Base-by-base conservation (phyloP, 345 rosid genomes). In the Brassica rapa region DNA sequence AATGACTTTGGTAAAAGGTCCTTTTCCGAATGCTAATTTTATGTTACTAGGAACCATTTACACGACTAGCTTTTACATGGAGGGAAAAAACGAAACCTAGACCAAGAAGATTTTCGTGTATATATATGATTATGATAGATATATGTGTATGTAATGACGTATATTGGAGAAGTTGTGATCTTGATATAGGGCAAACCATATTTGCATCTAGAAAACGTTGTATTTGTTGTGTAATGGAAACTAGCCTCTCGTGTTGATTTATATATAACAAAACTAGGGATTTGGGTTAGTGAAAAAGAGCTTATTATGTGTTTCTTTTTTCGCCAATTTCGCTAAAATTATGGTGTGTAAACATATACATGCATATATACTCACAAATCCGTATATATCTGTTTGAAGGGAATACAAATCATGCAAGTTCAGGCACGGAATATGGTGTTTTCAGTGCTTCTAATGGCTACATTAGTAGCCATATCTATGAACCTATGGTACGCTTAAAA, bases 381-480 rank as follows among this genome's bases (percentile, higher is more conserved):
- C 25, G 3, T 61, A 61, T 25, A 61, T 35, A 2, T 24, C 9
- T 73, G 8, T 73, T 69, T 80, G 76, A 86, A 88, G 97, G 90
- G 71, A 74, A 80, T 73, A 70, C 76, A 79, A 80, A 86, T 74
- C 76, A 91, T 78, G 83, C 87, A 59, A 75, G 88, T 80, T 66
- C 90, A 80, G 81, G 85, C 56, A 74, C 89, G 67, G 80, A 80
- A 33, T 86, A 84, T 70, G 89, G 87, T 59, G 81, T 61, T 62
- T 24, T 81, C 57, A 68, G 74, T 74, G 71, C 86, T 25, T 65
- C 81, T 61, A 82, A 76, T 80, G 97, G 88, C 29, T 91, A 92
- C 76, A 74, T 80, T 85, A 88, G 87, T 39, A 82, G 79, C 86
- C 83, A 84, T 86, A 85, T 86, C 68, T 88, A 85, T 78, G 97